Evolutionary conservation across 305 asterid species (phyloP).

Genomic region (Fraxinus latifolia): DNA sequence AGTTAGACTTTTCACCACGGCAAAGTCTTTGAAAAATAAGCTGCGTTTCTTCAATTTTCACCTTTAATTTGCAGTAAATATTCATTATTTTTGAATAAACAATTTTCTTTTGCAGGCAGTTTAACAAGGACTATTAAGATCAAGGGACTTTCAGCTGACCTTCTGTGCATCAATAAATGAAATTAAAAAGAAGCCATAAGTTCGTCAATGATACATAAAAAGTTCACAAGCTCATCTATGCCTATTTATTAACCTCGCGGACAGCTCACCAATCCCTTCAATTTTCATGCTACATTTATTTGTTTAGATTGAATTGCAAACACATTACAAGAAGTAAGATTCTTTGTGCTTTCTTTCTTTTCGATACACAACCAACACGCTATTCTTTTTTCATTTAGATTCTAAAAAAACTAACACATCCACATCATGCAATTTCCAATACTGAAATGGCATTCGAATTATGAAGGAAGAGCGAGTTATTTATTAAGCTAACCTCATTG

Average conservation of each 20-base stretch:
- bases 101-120: neutral
- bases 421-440: neutral
- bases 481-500: slow-evolving; percentile 56
- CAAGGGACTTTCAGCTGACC: neutral
- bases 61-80: neutral
- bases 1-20: neutral
- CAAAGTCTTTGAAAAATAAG: neutral
- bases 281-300: neutral
- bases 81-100: neutral
- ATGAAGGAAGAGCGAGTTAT: neutral
- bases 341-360: neutral
- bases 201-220: neutral
- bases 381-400: neutral
- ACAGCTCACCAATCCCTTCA: neutral
- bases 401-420: neutral
- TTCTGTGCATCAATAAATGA: neutral
- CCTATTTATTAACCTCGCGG: neutral
- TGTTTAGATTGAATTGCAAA: neutral
- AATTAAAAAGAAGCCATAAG: neutral
- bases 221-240: neutral
- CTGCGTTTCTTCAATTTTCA: neutral
- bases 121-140: neutral
- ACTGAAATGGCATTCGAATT: neutral
- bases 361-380: neutral
- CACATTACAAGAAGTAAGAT: neutral